These are phyloP conservation scores for Hyphodiscus hymeniophilus DNA, from an alignment of 495 filamentous ascomycete species.

Conservation along the genomic window DNA sequence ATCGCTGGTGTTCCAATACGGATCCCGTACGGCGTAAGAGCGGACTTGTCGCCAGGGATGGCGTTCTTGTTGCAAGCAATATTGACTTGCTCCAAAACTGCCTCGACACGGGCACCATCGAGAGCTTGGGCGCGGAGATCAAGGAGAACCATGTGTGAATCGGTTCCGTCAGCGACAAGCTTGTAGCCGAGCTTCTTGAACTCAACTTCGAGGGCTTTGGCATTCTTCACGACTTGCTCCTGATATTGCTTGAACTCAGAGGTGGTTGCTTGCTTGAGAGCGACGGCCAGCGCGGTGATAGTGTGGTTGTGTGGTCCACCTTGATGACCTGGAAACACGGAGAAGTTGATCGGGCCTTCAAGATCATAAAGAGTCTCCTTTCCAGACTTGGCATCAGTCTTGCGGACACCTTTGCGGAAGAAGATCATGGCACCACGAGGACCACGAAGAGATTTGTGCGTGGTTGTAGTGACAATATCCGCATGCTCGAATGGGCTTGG, in stretches of 20 bases:
- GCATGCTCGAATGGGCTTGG: conserved; percentile 89
- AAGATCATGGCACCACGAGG: conserved; percentile 99
- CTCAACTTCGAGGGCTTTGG: conserved; percentile 76
- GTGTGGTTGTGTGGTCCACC: conserved; percentile 99
- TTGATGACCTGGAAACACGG: conserved; percentile 98
- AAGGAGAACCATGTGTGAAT: conserved; percentile 97
- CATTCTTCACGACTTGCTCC: conserved; percentile 83
- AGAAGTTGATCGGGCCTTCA: conserved; percentile 95
- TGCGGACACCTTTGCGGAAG: conserved; percentile 93
- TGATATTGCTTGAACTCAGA: conserved; percentile 97
- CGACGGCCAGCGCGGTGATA: conserved; percentile 95
- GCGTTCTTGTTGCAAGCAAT: conserved; percentile 99
- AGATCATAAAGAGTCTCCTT: conserved; percentile 91
- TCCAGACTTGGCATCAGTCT: conserved; percentile 77
- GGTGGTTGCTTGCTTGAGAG: conserved; percentile 86
- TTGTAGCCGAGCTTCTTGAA: conserved; percentile 81
- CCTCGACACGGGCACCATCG: conserved; percentile 94
- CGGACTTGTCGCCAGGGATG: conserved; percentile 96
- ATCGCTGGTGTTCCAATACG: conserved; percentile 96
- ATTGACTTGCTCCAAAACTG: conserved; percentile 94
- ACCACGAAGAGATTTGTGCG: conserved; percentile 98
- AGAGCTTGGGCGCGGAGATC: conserved; percentile 73
- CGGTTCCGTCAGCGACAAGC: conserved; percentile 92
- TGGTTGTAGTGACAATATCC: conserved; percentile 97
- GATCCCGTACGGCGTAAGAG: conserved; percentile 88